Evolutionary conservation across 345 rosid genomes (phyloP), one percentile per base, ranked within the genome.

Genomic region (Sapria himalayana): DNA sequence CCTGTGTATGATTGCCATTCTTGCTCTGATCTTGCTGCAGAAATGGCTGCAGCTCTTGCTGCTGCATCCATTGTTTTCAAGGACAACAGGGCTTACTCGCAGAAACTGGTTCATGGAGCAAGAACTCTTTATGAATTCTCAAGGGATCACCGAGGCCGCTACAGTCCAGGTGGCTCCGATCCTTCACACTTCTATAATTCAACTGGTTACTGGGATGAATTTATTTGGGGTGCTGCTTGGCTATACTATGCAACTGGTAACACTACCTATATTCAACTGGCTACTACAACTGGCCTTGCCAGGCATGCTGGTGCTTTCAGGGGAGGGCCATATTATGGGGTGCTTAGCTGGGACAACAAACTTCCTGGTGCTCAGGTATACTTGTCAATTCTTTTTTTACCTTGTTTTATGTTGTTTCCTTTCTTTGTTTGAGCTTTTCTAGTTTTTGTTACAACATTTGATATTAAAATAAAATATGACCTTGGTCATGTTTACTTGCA

Each of bases 331-430:
- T 78, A 65, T 57, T 74, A 73, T 55, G 92, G 89, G 40, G 93
- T 91, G 0, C 72, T 80, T 65, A 80, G 81, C 61, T 91, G 99
- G 99, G 99, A 91, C 62, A 91, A 91, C 65, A 91, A 91, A 67
- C 99, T 84, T 51, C 51, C 95, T 7, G 99, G 89, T 45, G 86
- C 86, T 48, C 95, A 80, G 77, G 99, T 84, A 51, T 57, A 54
- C 51, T 41, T 14, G 33, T 51, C 22, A 10, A 20, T 29, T 17
- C 48, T 48, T 24, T 20, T 45, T 12, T 12, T 46, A 14, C 38
- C 23, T 34, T 57, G 33, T 29, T 39, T 27, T 33, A 15, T 8
- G 37, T 19, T 9, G 18, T 20, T 20, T 16, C n/a, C 16, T 25
- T 1, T 29, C 22, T 22, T 7, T 3, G 13, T 7, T 15, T 11